A percentile compares a stretch with the other conserved stretches of the same genome.
Evolutionary conservation across 2,329 filamentous ascomycete species (phyloP).

Genomic region (Trichoderma afroharzianum): DNA sequence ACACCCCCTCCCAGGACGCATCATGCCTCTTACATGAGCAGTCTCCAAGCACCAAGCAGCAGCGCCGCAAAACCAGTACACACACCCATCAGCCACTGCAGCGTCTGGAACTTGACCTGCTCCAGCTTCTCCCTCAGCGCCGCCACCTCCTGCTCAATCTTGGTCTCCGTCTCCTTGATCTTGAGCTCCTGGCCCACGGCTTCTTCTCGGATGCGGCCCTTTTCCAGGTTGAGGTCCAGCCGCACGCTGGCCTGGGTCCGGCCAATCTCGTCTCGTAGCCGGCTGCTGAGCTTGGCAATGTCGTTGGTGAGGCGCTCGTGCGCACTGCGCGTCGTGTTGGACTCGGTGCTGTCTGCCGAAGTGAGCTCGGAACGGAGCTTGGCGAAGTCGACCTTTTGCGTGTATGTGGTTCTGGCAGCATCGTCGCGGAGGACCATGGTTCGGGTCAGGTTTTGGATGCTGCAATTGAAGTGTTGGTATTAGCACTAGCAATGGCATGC

Average conservation of each 20-base stretch:
- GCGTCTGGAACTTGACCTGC: constrained; percentile 94
- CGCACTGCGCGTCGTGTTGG: constrained; percentile 78
- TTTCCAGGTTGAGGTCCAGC: constrained; percentile 91
- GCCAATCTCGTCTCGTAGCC: constrained; percentile 88
- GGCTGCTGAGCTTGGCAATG: constrained; percentile 85
- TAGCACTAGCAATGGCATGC: neutral
- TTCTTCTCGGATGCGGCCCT: constrained; percentile 93
- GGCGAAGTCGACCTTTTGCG: constrained; percentile 94
- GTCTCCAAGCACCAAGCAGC: constrained; percentile 65
- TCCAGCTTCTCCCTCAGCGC: constrained; percentile 87
- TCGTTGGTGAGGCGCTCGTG: constrained; percentile 94
- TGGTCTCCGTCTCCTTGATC: constrained; percentile 97
- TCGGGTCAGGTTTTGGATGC: constrained; percentile 93
- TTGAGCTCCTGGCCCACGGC: constrained; percentile 95
- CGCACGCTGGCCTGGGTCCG: constrained; percentile 90
- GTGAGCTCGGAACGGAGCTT: constrained; percentile 93
- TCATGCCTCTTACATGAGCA: constrained; percentile 53
- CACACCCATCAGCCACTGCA: constrained; percentile 96
- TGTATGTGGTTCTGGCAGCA: constrained; percentile 73
- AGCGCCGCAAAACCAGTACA: constrained; percentile 65
- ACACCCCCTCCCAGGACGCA: neutral
- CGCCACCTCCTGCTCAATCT: constrained; percentile 97
- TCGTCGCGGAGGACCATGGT: constrained; percentile 98
- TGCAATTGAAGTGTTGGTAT: constrained; percentile 29
- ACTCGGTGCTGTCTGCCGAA: constrained; percentile 86